These are phyloP conservation scores for Ascomycota sp. DNA, from an alignment of 2,329 filamentous ascomycete genomes.

Conservation along the genomic window DNA sequence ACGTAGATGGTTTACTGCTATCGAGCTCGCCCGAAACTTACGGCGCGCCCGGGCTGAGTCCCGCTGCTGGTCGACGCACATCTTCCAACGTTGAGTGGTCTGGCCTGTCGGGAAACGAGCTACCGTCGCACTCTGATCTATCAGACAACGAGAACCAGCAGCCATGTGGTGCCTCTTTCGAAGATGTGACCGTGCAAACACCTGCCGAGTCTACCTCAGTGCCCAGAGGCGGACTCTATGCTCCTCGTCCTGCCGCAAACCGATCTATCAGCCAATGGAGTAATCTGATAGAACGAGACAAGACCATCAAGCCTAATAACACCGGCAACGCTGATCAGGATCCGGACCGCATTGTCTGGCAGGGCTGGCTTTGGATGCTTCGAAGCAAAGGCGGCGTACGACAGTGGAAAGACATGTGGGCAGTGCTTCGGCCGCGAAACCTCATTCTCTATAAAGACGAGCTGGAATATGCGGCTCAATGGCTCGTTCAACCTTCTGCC, in stretches of 20 bases:
- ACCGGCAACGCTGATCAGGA: constrained; percentile 28
- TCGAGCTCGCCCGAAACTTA: constrained; percentile 41
- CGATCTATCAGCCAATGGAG: constrained; percentile 43
- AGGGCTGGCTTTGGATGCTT: constrained; percentile 71
- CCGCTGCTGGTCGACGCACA: constrained; percentile 20
- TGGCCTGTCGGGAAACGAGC: constrained; percentile 37
- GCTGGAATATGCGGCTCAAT: constrained; percentile 65
- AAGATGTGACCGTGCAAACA: constrained; percentile 22
- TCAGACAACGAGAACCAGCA: constrained; percentile 43
- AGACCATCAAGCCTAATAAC: constrained; percentile 1
- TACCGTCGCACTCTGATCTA: constrained; percentile 69
- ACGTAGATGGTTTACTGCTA: constrained; percentile 20
- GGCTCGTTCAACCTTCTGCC: constrained; percentile 54
- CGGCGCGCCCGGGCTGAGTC: constrained; percentile 11
- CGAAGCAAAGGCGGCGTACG: constrained; percentile 63
- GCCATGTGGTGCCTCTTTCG: constrained; percentile 27
- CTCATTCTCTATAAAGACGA: constrained; percentile 86
- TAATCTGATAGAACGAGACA: constrained; percentile 12
- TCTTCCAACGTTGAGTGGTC: constrained; percentile 45
- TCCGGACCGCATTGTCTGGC: constrained; percentile 76
- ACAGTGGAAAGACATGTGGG: constrained; percentile 91
- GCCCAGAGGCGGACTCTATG: constrained; percentile 6
- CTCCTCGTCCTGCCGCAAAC: constrained; percentile 13
- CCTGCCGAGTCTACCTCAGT: constrained; percentile 8
- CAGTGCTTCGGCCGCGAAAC: constrained; percentile 64